Evolutionary conservation across 805 yeast genomes (phyloP).

Genomic region (Yamadazyma nakazawae): DNA sequence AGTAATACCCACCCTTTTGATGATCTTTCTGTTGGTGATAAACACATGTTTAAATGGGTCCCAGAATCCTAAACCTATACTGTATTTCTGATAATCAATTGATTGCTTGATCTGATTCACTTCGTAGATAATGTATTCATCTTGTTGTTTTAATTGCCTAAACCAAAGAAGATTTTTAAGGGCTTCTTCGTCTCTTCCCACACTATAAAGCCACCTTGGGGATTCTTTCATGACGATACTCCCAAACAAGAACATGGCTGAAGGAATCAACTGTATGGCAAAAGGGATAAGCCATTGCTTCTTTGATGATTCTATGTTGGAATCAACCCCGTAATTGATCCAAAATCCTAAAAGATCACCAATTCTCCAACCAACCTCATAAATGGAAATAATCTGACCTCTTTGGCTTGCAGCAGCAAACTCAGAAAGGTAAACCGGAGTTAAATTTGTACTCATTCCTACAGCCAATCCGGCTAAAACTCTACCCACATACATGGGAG

Average conservation of each 20-base stretch:
- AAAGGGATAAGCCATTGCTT: conserved; percentile 49
- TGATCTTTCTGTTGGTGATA: conserved; percentile 22
- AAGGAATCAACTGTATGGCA: conserved; percentile 44
- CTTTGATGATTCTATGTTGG: conserved; percentile 24
- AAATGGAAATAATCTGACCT: conserved; percentile 44
- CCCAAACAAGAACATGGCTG: conserved; percentile 38
- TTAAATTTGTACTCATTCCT: conserved; percentile 48
- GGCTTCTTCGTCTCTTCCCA: conserved; percentile 35
- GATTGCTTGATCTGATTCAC: conserved; percentile 26
- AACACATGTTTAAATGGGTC: conserved; percentile 38
- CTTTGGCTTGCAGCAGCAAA: conserved; percentile 43
- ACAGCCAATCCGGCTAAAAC: conserved; percentile 51
- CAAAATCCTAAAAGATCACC: conserved; percentile 48
- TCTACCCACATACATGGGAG: conserved; percentile 42
- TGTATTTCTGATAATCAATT: conserved; percentile 20
- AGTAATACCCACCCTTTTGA: conserved; percentile 34
- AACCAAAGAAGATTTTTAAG: conserved; percentile 32
- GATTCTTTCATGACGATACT: conserved; percentile 41
- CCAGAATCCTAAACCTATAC: conserved; percentile 34
- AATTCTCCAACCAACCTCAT: conserved; percentile 51
- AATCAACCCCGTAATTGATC: conserved; percentile 46
- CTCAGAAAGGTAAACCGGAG: conserved; percentile 47
- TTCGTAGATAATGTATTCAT: conserved; percentile 42
- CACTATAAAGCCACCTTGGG: conserved; percentile 41
- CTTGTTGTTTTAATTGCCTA: conserved; percentile 34